These are phyloP conservation scores for Colletotrichum higginsianum DNA, from an alignment of 2,329 filamentous ascomycete genomes.

Conservation along the genomic window DNA sequence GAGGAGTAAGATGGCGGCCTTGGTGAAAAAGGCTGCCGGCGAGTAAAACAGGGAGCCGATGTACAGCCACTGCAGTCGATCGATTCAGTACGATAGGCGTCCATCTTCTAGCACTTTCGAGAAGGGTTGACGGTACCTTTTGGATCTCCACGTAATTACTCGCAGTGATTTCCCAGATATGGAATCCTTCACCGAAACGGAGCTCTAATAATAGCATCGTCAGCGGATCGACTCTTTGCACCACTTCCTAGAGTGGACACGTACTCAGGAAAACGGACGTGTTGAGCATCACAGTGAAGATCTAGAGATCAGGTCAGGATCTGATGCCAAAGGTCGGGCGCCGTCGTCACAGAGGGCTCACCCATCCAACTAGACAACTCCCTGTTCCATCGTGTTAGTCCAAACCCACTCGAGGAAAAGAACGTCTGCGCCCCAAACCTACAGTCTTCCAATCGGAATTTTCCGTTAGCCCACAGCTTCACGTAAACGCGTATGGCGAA, in stretches of 20 bases:
- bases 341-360: background rate
- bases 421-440: background rate
- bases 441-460: constrained; percentile 39
- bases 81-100: background rate
- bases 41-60: constrained; percentile 49
- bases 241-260: background rate
- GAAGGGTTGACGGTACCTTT: background rate
- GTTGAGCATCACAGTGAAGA: constrained; percentile 35
- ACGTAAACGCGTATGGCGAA: constrained; percentile 33
- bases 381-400: constrained; percentile 23
- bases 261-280: constrained; percentile 32
- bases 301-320: constrained; percentile 15
- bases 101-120: too few relatives aligned
- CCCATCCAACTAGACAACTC: constrained; percentile 38
- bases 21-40: constrained; percentile 50
- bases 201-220: constrained; percentile 20
- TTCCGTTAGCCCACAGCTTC: constrained; percentile 27
- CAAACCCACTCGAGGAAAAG: background rate
- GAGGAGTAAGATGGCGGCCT: constrained; percentile 50
- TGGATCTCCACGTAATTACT: constrained; percentile 18
- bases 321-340: background rate
- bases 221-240: background rate
- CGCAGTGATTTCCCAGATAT: constrained; percentile 35
- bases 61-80: constrained; percentile 46
- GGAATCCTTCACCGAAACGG: constrained; percentile 27